Evolutionary conservation across 176 grass and related monocot species (phyloP).

Genomic region (bread wheat (Triticum aestivum)): DNA sequence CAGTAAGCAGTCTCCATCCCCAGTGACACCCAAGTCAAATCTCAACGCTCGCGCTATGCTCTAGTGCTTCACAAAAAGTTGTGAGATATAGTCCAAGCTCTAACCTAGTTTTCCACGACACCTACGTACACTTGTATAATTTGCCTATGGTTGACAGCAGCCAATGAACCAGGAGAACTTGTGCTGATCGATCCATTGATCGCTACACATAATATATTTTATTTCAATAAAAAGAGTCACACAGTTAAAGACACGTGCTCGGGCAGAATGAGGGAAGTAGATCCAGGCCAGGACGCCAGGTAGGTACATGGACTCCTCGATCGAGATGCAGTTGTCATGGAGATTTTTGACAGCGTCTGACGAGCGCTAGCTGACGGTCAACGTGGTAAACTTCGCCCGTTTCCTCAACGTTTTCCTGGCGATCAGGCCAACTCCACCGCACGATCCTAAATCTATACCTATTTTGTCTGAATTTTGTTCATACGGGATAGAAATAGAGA

Average conservation of each 20-base stretch:
- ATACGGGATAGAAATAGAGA: too few relatives aligned
- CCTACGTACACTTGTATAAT: too few relatives aligned
- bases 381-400: background rate
- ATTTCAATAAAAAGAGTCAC: background rate
- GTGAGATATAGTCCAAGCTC: too few relatives aligned
- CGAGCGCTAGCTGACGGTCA: background rate
- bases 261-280: background rate
- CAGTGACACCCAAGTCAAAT: slow-evolving; percentile 15
- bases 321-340: too few relatives aligned
- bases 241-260: background rate
- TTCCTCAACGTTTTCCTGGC: background rate
- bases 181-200: too few relatives aligned
- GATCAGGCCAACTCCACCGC: too few relatives aligned
- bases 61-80: too few relatives aligned
- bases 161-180: background rate
- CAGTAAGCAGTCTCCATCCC: background rate
- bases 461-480: too few relatives aligned
- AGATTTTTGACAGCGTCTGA: slow-evolving; percentile 11
- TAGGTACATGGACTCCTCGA: background rate
- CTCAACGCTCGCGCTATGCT: too few relatives aligned
- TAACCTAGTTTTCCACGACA: too few relatives aligned
- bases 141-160: background rate
- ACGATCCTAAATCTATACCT: too few relatives aligned
- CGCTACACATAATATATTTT: background rate
- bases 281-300: background rate